Evolutionary conservation across 2,329 filamentous ascomycete species (phyloP), one percentile per base, ranked within the genome.

Genomic region (Allantophomopsis lycopodina): DNA sequence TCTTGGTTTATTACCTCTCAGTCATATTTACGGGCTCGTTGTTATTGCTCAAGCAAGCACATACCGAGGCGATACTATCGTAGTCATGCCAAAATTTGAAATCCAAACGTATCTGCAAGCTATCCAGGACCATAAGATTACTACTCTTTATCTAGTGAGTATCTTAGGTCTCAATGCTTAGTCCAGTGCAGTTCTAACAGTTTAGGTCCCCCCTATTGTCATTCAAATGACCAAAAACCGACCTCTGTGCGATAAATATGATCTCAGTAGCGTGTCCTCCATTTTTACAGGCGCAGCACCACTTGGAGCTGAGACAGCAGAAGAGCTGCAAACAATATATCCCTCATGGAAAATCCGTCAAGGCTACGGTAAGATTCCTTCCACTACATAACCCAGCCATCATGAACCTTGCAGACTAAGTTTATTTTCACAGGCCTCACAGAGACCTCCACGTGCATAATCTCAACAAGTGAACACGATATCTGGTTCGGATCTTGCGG

Each of bases 221-320:
- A 83, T 93, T 44, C 68, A 74, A 43, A 72, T 93, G 65, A 65
- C 81, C 17, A 83, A 82, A 45, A 78, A 75, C 49, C 66, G 69
- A 34, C 60, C 73, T 0, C 47, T 71, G 0, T 71, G 76, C 46
- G 63, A 69, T 15, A 75, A 82, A 43, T 87, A 78, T 55, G 80
- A 91, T 50, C 62, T 93, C 2, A 79, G 72, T 49, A 79, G 73
- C 37, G 76, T 89, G 1, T 63, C 62, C 7, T 57, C 63, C 1
- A 58, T 86, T 10, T 85, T 82, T 55, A 83, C 79, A 0, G 86
- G 85, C 2, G 86, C 85, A 0, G 85, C 86, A 4, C 85, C 85
- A 0, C 62, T 89, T 0, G 83, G 83, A 2, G 67, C 73, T 45
- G 83, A 89, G 55, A 83, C 80, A 0, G 72, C 80, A 1, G 64